Evolutionary conservation across 2,329 filamentous ascomycete species (phyloP), one percentile per base, ranked within the genome.

Genomic region (Nothomitra cinnamomea): DNA sequence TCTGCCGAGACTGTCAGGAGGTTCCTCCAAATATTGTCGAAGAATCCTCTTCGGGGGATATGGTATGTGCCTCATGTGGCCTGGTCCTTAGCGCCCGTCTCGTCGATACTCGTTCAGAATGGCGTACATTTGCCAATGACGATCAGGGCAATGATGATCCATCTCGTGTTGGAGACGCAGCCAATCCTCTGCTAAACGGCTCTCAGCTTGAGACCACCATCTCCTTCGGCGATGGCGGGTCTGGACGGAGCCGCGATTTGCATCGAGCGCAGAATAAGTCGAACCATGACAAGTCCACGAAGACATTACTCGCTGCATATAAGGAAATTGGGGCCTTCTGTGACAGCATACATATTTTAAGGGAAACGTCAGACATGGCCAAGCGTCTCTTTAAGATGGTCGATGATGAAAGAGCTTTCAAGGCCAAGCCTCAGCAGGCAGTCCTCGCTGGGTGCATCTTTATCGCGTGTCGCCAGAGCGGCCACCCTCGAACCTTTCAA

Each of bases 51-150:
- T 85, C 82, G 36, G 87, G 87, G 58, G 92, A 98, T 67, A 86
- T 94, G 66, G 87, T 98, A 54, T 98, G 92, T 66, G 85, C 78
- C 55, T 87, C 84, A 57, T 98, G 92, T 63, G 92, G 92, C 38
- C 75, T 95, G 35, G 92, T 98, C 4, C 78, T 98, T 28, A 85
- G 85, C 56, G 85, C 90, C 63, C 84, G 87, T 59, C 88, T 92
- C 65, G 89, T 98, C 64, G 94, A 98, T 65, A 94, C 87, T 57
- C 85, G 94, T 57, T 95, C 88, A 49, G 92, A 98, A 71, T 98
- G 92, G 92, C 87, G 92, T 65, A 98, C 92, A 0, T 98, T 98
- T 70, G 88, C 89, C 65, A 96, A 96, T 66, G 92, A 98, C 64
- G 94, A 98, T 66, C 87, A 95, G 67, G 87, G 87, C 63, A 89